Evolutionary conservation across 2,329 filamentous ascomycete genomes (phyloP).

Genomic region (Anisogramma anomala): DNA sequence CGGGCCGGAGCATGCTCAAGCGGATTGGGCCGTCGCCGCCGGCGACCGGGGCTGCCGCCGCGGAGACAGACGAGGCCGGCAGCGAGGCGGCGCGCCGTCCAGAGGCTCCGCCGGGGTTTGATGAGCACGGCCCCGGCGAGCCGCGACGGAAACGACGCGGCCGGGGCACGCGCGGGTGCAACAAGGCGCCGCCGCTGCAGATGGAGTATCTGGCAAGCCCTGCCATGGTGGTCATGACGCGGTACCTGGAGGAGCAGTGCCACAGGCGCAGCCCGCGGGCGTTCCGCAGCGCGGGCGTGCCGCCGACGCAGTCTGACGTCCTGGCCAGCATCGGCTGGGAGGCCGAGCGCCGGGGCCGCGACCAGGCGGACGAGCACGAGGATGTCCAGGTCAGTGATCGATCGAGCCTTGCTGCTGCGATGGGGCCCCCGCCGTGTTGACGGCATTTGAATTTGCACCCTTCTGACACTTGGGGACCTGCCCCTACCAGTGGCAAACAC

Average conservation of each 20-base stretch:
- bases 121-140: too few relatives aligned
- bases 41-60: too few relatives aligned
- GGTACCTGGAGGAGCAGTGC: constrained; percentile 1
- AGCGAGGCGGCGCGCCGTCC: too few relatives aligned
- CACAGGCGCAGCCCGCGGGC: constrained; percentile 1
- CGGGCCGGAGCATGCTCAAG: neutral
- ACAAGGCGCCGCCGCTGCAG: neutral
- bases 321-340: neutral
- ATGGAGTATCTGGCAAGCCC: constrained; percentile 1
- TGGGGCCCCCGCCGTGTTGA: too few relatives aligned
- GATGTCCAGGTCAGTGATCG: neutral
- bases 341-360: neutral
- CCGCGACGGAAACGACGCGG: too few relatives aligned
- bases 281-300: neutral
- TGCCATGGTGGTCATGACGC: constrained; percentile 3
- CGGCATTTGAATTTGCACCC: too few relatives aligned
- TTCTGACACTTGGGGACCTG: too few relatives aligned
- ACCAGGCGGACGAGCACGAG: neutral
- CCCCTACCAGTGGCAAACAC: constrained; percentile 8
- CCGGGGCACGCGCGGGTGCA: too few relatives aligned
- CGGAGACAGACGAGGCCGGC: too few relatives aligned
- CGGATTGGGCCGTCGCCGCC: neutral
- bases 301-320: neutral
- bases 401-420: too few relatives aligned
- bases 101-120: too few relatives aligned